Percentiles rank a stretch among this genome's conserved stretches.
Evolutionary conservation across 1,284 basidiomycete species (phyloP).

Genomic region (Malassezia furfur): DNA sequence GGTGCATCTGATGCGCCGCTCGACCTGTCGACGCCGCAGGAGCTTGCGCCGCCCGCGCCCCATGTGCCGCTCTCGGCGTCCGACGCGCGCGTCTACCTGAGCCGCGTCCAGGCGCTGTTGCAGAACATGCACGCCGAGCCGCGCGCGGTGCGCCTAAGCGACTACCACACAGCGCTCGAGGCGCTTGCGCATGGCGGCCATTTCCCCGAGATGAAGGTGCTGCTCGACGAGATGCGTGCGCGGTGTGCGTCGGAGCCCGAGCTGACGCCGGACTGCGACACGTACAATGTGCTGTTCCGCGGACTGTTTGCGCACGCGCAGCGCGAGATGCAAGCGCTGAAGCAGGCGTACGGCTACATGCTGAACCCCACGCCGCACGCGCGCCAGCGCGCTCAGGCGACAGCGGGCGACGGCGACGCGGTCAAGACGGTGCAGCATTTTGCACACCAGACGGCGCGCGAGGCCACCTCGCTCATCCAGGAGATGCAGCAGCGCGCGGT

Average conservation of each 20-base stretch:
- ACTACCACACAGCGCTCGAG: constrained; percentile 33
- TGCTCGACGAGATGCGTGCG: constrained; percentile 31
- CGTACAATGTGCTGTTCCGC: constrained; percentile 33
- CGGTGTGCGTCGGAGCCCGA: constrained; percentile 1
- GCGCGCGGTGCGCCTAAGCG: background rate
- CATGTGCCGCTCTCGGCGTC: constrained; percentile 1
- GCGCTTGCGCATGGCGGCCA: constrained; percentile 29
- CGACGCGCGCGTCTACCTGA: background rate
- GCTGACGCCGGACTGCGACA: constrained; percentile 21
- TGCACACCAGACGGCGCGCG: constrained; percentile 24
- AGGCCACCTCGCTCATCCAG: constrained; percentile 26
- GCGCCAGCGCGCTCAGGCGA: constrained; percentile 5
- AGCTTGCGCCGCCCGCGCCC: constrained; percentile 2
- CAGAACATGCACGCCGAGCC: background rate
- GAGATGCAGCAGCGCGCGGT: constrained; percentile 31
- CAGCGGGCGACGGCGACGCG: constrained; percentile 19
- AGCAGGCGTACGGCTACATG: constrained; percentile 2
- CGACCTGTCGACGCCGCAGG: constrained; percentile 13
- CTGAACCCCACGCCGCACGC: background rate
- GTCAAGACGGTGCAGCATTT: constrained; percentile 21
- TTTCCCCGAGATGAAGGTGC: constrained; percentile 26
- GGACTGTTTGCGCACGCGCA: constrained; percentile 31
- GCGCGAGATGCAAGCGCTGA: constrained; percentile 20
- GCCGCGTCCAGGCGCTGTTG: constrained; percentile 7
- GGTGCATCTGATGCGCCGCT: background rate